Conservation (phyloP, 2,329 filamentous ascomycete genomes). For the Corniculantispora saksenae region DNA sequence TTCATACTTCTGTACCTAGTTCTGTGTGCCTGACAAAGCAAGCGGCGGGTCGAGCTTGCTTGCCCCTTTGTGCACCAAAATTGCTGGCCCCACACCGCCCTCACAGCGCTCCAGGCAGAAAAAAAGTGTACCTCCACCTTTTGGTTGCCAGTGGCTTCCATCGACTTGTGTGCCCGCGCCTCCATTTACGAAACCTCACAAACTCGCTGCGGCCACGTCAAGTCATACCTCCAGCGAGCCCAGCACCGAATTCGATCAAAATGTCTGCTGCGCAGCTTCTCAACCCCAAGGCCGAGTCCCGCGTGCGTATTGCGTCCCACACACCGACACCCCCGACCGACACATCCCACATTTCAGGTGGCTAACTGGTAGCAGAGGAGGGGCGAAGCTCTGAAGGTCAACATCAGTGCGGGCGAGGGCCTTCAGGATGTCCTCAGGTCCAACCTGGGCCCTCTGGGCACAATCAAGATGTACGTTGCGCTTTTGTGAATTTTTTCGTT, state of each 20-base stretch:
- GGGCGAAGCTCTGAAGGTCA: constrained; percentile 94
- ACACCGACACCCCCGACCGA: constrained; percentile 19
- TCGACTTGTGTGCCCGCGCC: constrained; percentile 12
- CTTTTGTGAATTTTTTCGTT: neutral
- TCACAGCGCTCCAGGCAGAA: constrained; percentile 21
- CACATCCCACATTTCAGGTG: constrained; percentile 31
- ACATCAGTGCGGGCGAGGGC: constrained; percentile 95
- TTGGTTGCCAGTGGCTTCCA: constrained; percentile 21
- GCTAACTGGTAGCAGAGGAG: constrained; percentile 64
- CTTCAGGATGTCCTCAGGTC: constrained; percentile 93
- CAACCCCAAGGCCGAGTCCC: constrained; percentile 97
- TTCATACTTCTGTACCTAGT: too few species aligned
- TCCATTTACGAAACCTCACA: constrained; percentile 12
- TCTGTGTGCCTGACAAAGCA: neutral
- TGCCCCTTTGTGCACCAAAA: constrained; percentile 11
- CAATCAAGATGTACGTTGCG: constrained; percentile 82
- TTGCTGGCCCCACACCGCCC: constrained; percentile 23
- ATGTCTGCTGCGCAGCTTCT: constrained; percentile 99
- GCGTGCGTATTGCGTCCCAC: constrained; percentile 59
- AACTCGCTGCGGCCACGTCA: constrained; percentile 16
- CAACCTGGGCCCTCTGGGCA: constrained; percentile 90
- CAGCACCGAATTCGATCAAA: constrained; percentile 23
- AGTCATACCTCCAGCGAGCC: constrained; percentile 9
- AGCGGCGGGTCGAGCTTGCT: neutral
- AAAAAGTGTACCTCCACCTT: constrained; percentile 25